Evolutionary conservation across 2,329 filamentous ascomycete genomes (phyloP).

Genomic region (Elsinoe arachidis): DNA sequence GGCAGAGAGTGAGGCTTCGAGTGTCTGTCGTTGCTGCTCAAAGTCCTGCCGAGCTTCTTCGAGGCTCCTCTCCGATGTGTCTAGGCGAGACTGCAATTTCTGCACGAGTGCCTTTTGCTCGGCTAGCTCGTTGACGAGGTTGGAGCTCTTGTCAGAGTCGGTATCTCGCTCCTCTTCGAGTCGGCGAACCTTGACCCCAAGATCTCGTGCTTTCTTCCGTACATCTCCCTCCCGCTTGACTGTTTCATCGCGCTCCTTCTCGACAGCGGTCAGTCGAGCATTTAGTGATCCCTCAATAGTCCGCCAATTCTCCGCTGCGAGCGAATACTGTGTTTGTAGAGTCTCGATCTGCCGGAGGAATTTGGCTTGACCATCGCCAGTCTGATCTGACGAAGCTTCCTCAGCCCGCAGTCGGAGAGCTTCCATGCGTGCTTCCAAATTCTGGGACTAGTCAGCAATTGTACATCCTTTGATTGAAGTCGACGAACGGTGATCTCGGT

Average conservation of each 20-base stretch:
- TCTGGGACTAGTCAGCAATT: conserved; percentile 36
- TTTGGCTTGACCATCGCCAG: conserved; percentile 79
- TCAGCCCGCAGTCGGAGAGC: conserved; percentile 76
- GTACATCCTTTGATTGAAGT: too few relatives aligned
- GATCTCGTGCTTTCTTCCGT: conserved; percentile 79
- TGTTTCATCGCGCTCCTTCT: conserved; percentile 86
- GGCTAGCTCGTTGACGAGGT: conserved; percentile 55
- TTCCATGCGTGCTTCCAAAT: conserved; percentile 83
- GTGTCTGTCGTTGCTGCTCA: conserved; percentile 50
- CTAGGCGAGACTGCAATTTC: conserved; percentile 54
- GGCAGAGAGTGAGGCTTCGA: conserved; percentile 49
- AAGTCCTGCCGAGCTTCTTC: conserved; percentile 49
- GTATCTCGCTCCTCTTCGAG: conserved; percentile 78
- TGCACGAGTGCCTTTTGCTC: conserved; percentile 52
- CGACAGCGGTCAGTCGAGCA: conserved; percentile 64
- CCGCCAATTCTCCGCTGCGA: conserved; percentile 96
- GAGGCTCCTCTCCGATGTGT: conserved; percentile 56
- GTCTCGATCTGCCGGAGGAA: conserved; percentile 90
- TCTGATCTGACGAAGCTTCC: conserved; percentile 74
- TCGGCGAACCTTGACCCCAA: conserved; percentile 58
- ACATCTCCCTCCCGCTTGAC: conserved; percentile 75
- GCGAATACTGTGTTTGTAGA: conserved; percentile 86
- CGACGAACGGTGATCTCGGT: conserved; percentile 54
- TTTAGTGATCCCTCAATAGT: conserved; percentile 83
- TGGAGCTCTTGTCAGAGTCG: conserved; percentile 54